Evolutionary conservation across 1,284 basidiomycete species (phyloP).

Genomic region (Naganishia sp.): DNA sequence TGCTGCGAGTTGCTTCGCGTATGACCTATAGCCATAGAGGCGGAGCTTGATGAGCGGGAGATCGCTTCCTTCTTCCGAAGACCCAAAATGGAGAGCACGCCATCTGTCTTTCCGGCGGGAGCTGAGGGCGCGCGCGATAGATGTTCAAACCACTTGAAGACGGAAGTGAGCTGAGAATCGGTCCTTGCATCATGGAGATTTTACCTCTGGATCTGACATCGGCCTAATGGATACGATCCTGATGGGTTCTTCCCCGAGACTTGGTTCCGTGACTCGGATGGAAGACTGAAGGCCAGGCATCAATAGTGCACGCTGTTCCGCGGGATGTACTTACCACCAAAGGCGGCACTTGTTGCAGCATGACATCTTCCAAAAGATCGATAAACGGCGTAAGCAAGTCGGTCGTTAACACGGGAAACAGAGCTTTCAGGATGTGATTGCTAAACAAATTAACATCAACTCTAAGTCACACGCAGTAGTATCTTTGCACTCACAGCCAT

Average conservation of each 20-base stretch:
- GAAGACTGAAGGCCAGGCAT: constrained; percentile 41
- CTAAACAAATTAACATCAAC: neutral
- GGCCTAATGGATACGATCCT: constrained; percentile 47
- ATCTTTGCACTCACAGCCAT: constrained; percentile 20
- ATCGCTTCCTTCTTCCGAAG: neutral
- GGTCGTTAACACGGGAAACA: constrained; percentile 53
- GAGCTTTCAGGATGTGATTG: constrained; percentile 48
- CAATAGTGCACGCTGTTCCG: neutral
- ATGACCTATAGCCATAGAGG: neutral
- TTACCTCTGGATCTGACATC: constrained; percentile 45
- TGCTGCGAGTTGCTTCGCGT: neutral
- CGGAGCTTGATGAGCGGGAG: neutral
- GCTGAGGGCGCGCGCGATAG: constrained; percentile 36
- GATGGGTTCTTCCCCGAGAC: constrained; percentile 49
- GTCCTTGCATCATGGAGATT: neutral
- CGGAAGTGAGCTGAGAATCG: neutral
- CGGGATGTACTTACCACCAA: constrained; percentile 44
- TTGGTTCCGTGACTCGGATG: constrained; percentile 47
- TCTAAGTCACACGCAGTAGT: neutral
- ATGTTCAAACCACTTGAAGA: constrained; percentile 48
- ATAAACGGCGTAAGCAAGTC: constrained; percentile 54
- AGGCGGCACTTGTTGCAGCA: constrained; percentile 51
- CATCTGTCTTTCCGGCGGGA: constrained; percentile 8
- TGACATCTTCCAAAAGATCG: constrained; percentile 53
- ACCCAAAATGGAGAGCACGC: neutral